Evolutionary conservation across 1,284 basidiomycete genomes (phyloP).

Genomic region (Apiotrichum veenhuisii): DNA sequence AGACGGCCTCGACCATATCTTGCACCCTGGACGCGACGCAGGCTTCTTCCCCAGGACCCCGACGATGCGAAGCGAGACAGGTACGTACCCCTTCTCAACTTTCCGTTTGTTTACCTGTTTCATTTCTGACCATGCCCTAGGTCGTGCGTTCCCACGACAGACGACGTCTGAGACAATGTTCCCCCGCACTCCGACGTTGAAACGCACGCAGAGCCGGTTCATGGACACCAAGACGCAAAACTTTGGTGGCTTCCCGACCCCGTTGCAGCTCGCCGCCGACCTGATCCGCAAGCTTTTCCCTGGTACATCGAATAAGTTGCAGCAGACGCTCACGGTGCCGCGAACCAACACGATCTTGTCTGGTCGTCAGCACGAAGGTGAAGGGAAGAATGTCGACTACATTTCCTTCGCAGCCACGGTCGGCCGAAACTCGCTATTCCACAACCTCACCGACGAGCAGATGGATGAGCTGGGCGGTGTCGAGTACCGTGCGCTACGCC

Average conservation of each 20-base stretch:
- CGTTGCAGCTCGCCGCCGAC: constrained; percentile 58
- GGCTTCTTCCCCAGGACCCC: constrained; percentile 38
- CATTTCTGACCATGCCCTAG: neutral
- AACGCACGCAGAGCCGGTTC: constrained; percentile 40
- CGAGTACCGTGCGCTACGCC: constrained; percentile 83
- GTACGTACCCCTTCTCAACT: neutral
- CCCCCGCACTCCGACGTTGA: constrained; percentile 46
- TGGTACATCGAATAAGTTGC: constrained; percentile 55
- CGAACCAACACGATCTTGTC: constrained; percentile 60
- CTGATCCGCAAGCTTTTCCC: constrained; percentile 61
- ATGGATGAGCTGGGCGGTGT: constrained; percentile 89
- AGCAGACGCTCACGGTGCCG: constrained; percentile 68
- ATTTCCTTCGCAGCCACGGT: constrained; percentile 80
- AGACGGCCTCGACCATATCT: constrained; percentile 23
- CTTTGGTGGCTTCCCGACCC: constrained; percentile 88
- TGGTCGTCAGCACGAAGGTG: constrained; percentile 43
- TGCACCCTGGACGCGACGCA: constrained; percentile 11
- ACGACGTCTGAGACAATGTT: constrained; percentile 18
- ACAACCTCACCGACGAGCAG: constrained; percentile 72
- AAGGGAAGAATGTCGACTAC: constrained; percentile 65
- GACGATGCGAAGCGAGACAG: constrained; percentile 32
- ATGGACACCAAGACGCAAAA: constrained; percentile 39
- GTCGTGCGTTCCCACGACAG: neutral
- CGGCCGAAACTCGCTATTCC: constrained; percentile 83
- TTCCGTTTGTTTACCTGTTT: no score